Evolutionary conservation across 257 asterid species (phyloP), one percentile per base, ranked within the genome.

Genomic region (Nicotiana noctiflora): DNA sequence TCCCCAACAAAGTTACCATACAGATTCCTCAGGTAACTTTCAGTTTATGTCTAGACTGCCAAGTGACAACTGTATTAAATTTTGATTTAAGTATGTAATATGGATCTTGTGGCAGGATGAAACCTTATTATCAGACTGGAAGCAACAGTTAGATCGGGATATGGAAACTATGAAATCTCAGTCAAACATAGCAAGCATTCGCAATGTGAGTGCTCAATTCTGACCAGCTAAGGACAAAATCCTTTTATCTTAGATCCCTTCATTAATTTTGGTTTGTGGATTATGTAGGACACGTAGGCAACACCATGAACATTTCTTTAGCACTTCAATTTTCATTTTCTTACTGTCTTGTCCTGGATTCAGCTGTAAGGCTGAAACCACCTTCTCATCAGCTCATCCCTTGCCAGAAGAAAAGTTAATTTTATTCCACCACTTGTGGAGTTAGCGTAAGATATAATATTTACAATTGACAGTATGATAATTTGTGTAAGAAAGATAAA

Each of bases 1-100:
- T 95, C 81, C 98, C 97, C 23, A 95, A 95, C 89, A 95, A 93
- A 95, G 94, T 95, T 68, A 83, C 91, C 65, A 89, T 95, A 84
- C 98, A 92, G 88, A 87, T 89, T 81, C 98, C 98, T 66, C 98
- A 93, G 97, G 98, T 94, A 86, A 86, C 75, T 66, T 79, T 13
- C 67, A 74, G 83, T 13, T n/a, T 29, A n/a, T 46, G 61, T 68
- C 80, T 79, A 44, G 82, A 44, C 76, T 19, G 23, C 44, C 49
- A 61, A 25, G 63, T 19, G 17, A 25, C 49, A 61, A 40, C 40
- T 75, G 76, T 59, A 31, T 61, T 55, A 32, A 40, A 23, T 64
- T 34, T 75, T 70, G 44, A 49, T 75, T 53, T 40, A 44, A 55
- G 44, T 60, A 77, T 37, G 44, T 11, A 55, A 40, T 72, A 74